Percentiles rank a stretch among this genome's conserved stretches.
Evolutionary conservation across 345 rosid species (phyloP).

Genomic region (Aquilaria yunnanensis): DNA sequence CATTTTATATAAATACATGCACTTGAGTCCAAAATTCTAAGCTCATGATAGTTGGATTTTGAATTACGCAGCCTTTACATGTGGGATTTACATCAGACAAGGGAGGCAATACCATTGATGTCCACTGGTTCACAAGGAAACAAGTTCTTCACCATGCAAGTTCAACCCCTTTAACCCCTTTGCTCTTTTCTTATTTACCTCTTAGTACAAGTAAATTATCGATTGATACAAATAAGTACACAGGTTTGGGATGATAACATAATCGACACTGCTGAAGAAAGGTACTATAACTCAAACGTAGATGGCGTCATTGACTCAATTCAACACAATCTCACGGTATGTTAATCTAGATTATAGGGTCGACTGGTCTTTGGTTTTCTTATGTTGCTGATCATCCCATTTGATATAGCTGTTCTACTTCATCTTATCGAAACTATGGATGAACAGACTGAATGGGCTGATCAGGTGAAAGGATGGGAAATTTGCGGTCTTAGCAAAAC

Average conservation of each 20-base stretch:
- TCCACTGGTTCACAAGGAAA: constrained; percentile 80
- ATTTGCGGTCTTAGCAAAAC: constrained; percentile 45
- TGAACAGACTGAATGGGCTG: constrained; percentile 57
- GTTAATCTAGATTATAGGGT: not conserved
- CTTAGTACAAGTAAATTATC: not conserved
- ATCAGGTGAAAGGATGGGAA: constrained; percentile 63
- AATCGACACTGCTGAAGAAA: constrained; percentile 62
- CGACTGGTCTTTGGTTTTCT: not conserved
- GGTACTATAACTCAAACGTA: constrained; percentile 38
- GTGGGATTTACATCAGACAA: constrained; percentile 66
- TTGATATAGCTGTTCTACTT: not conserved
- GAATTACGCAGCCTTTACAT: constrained; percentile 61
- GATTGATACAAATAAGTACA: constrained; percentile 4
- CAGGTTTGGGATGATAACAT: constrained; percentile 81
- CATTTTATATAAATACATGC: no score
- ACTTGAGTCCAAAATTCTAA: no score
- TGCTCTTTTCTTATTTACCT: not conserved
- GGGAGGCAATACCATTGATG: constrained; percentile 80
- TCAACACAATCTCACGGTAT: constrained; percentile 63
- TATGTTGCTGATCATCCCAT: not conserved
- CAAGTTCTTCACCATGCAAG: constrained; percentile 81
- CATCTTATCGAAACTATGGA: not conserved
- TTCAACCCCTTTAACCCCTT: not conserved
- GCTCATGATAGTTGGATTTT: not conserved
- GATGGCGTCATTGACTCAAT: constrained; percentile 57